Percentiles rank a stretch among this genome's conserved stretches.
Conservation (phyloP, 768 basidiomycete species). For the Psilocybe cubensis region DNA sequence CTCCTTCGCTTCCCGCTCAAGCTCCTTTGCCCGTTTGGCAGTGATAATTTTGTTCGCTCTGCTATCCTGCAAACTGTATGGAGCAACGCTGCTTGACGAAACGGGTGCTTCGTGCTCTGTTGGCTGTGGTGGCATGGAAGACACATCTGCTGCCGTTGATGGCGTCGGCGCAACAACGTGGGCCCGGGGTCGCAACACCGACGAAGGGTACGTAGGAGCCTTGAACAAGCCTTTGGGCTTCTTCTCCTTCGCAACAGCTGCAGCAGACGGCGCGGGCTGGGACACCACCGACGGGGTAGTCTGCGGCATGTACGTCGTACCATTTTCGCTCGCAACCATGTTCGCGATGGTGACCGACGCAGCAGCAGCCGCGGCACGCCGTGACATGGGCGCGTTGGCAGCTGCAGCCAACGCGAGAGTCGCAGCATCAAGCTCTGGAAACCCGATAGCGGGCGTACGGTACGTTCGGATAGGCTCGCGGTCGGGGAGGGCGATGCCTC, state of each 20-base stretch:
- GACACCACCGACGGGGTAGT: slow-evolving; percentile 35
- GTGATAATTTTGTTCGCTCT: slow-evolving; percentile 50
- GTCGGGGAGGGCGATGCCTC: slow-evolving; percentile 87
- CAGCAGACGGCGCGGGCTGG: slow-evolving; percentile 34
- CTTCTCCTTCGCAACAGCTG: slow-evolving; percentile 55
- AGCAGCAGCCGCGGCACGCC: slow-evolving; percentile 86
- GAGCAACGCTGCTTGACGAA: slow-evolving; percentile 31
- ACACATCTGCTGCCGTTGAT: slow-evolving; percentile 70
- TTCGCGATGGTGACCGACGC: slow-evolving; percentile 86
- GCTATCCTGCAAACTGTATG: slow-evolving; percentile 44
- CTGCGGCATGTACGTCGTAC: slow-evolving; percentile 59
- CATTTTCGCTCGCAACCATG: slow-evolving; percentile 93
- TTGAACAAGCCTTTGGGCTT: slow-evolving; percentile 76
- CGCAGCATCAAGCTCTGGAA: slow-evolving; percentile 77
- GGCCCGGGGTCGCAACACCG: slow-evolving; percentile 65
- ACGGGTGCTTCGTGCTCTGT: slow-evolving; percentile 64
- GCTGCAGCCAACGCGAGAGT: slow-evolving; percentile 68
- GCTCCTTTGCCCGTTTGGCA: slow-evolving; percentile 71
- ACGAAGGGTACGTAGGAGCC: slow-evolving; percentile 58
- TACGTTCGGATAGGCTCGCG: slow-evolving; percentile 91
- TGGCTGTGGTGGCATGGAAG: slow-evolving; percentile 54
- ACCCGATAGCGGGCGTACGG: slow-evolving; percentile 86
- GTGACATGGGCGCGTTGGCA: slow-evolving; percentile 67
- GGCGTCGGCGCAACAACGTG: slow-evolving; percentile 59
- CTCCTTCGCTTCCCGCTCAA: slow-evolving; percentile 83